Base-by-base conservation (phyloP, 768 basidiomycete species). In the Amanita phalloides region DNA sequence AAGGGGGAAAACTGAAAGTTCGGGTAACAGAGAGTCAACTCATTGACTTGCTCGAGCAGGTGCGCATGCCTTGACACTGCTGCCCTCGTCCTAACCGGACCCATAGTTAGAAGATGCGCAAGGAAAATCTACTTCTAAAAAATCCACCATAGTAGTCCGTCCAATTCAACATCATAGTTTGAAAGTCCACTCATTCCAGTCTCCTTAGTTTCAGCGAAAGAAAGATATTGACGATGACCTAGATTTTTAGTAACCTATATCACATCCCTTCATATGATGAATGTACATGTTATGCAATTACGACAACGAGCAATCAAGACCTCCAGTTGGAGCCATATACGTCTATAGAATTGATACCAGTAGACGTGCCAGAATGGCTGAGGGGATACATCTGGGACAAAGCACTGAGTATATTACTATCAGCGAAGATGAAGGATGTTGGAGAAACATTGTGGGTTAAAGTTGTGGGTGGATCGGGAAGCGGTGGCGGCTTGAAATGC, bases 1-100 rank as follows among this genome's bases (percentile, higher is more conserved):
- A 90, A 67, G 73, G 78, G 1, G 89, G 91, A 6, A 89, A 92
- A 63, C 64, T 95, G 36, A 75, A 84, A 41, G 84, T 83, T 1
- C 72, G 81, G 26, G 84, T 95, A 37, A 79, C 74, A 26, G 92
- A 96, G 62, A 69, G 75, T 44, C 89, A 92, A 63, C 74, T 96
- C 49, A 90, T 96, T 57, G 83, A 82, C 45, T 69, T 95, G 33
- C 74, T 95, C 53, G 86, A 94, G 58, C 89, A 95, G 77, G 92
- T 86, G 55, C n/a, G 67, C 57, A 6, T 13, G 9, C 14, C 28
- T 32, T 21, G 39, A 36, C 35, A 30, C 36, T 20, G 57, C 53
- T 61, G 41, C 70, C 60, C 10, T 43, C 26, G 36, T 28, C 44
- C 62, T 60, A 11, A 61, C 20, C 53, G 17, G 32, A 51, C 32